Conservation (phyloP, 352 stramenopile species). For the Globisporangium mamillatum region DNA sequence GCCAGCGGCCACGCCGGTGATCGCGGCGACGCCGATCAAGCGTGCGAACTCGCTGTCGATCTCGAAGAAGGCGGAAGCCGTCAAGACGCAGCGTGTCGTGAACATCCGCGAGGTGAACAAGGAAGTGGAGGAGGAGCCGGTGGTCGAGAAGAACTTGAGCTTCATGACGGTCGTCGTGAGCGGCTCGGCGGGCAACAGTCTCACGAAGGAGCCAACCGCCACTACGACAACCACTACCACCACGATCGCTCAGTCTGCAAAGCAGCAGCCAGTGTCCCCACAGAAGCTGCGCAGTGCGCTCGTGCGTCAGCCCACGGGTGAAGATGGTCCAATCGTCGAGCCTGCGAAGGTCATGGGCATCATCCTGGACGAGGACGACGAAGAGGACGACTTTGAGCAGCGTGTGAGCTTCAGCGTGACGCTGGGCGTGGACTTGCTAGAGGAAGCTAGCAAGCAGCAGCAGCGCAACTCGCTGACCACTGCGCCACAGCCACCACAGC, state of each 20-base stretch:
- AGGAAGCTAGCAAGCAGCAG: conserved; percentile 67
- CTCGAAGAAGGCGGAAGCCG: conserved; percentile 50
- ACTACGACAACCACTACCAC: conserved; percentile 16
- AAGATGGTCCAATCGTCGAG: conserved; percentile 64
- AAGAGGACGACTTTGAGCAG: conserved; percentile 40
- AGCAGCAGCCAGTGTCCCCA: conserved; percentile 19
- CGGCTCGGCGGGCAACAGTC: conserved; percentile 22
- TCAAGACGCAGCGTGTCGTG: conserved; percentile 72
- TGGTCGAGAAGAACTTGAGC: conserved; percentile 5
- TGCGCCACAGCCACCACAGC: conserved; percentile 15
- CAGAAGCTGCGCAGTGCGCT: conserved; percentile 10
- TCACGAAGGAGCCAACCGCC: conserved; percentile 16
- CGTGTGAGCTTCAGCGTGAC: conserved; percentile 86
- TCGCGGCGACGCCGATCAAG: conserved; percentile 46
- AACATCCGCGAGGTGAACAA: conserved; percentile 63
- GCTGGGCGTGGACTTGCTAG: conserved; percentile 57
- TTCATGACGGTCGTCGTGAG: conserved; percentile 57
- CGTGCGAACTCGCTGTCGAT: conserved; percentile 52
- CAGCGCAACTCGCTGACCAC: conserved; percentile 49
- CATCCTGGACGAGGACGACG: conserved; percentile 52
- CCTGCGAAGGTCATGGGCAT: conserved; percentile 83
- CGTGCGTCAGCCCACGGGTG: conserved; percentile 75
- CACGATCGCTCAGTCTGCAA: conserved; percentile 11
- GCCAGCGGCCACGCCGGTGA: conserved; percentile 19
- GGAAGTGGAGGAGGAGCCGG: conserved; percentile 17